phyloP scores from a whole-genome alignment of 495 filamentous ascomycete species.

The Trichoderma virens region DNA sequence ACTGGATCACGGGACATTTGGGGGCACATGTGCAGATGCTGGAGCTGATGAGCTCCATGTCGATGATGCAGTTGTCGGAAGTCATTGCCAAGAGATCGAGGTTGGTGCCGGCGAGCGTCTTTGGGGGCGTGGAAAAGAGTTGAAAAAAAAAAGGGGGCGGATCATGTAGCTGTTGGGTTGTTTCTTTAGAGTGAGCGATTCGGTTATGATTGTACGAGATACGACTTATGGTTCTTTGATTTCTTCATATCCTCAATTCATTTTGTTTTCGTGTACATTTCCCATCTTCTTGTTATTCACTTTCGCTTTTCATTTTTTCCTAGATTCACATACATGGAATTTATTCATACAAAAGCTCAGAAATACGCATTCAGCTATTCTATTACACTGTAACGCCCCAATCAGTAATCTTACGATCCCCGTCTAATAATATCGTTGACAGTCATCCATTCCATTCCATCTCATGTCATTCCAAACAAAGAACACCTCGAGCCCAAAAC shows the following conservation, averaged over 20 bases:
- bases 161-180: too few species aligned
- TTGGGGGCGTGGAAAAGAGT: neutral
- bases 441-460: neutral
- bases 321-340: neutral
- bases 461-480: neutral
- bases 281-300: neutral
- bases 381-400: neutral
- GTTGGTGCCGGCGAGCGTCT: neutral
- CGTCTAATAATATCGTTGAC: neutral
- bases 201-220: neutral
- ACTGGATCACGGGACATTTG: slow-evolving; percentile 20
- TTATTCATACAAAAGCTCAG: too few species aligned
- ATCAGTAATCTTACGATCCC: neutral
- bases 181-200: too few species aligned
- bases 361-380: too few species aligned
- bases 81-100: slow-evolving; percentile 4
- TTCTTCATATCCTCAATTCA: neutral
- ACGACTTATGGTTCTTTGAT: neutral
- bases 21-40: slow-evolving; percentile 9
- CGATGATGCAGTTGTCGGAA: slow-evolving; percentile 9
- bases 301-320: too few species aligned
- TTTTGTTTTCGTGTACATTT: neutral
- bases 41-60: slow-evolving; percentile 12
- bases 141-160: neutral
- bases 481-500: neutral